phyloP scores from a whole-genome alignment of 2,329 filamentous ascomycete species.

The Claviceps lovelessii region DNA sequence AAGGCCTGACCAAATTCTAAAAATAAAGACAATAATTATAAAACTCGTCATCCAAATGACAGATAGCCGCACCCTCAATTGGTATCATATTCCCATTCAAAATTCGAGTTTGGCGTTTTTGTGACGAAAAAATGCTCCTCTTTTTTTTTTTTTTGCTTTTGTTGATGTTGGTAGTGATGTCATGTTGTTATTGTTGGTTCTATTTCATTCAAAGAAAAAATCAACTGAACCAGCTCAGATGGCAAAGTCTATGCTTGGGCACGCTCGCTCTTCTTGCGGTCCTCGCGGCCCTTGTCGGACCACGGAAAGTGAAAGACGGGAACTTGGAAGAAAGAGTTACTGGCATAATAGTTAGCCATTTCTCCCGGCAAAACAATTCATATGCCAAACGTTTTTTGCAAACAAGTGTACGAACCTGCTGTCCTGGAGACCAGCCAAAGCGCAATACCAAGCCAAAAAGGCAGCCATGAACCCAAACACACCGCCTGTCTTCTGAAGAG shows the following conservation, averaged over 20 bases:
- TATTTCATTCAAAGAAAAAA: background rate
- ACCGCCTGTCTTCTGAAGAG: slow-evolving; percentile 56
- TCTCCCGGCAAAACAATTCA: background rate
- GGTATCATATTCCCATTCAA: background rate
- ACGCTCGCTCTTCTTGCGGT: slow-evolving; percentile 31
- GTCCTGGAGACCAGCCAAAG: slow-evolving; percentile 68
- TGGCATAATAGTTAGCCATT: slow-evolving; percentile 18
- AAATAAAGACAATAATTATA: no score
- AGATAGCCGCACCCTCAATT: background rate
- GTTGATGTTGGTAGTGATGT: background rate
- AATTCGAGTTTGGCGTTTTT: background rate
- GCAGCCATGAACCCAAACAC: slow-evolving; percentile 68
- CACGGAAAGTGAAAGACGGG: slow-evolving; percentile 92
- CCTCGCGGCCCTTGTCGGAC: slow-evolving; percentile 61
- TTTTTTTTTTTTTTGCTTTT: background rate
- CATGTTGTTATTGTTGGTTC: background rate
- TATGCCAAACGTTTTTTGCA: background rate
- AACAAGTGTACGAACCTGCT: slow-evolving; percentile 33
- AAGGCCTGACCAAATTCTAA: no score
- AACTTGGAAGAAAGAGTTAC: slow-evolving; percentile 78
- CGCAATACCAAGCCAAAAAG: slow-evolving; percentile 79
- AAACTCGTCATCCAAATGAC: background rate
- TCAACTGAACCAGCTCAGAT: background rate
- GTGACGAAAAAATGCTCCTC: background rate
- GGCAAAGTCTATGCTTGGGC: slow-evolving; percentile 7